Conservation (phyloP, 2,329 filamentous ascomycete genomes). For the Hypoxylon rubiginosum region DNA sequence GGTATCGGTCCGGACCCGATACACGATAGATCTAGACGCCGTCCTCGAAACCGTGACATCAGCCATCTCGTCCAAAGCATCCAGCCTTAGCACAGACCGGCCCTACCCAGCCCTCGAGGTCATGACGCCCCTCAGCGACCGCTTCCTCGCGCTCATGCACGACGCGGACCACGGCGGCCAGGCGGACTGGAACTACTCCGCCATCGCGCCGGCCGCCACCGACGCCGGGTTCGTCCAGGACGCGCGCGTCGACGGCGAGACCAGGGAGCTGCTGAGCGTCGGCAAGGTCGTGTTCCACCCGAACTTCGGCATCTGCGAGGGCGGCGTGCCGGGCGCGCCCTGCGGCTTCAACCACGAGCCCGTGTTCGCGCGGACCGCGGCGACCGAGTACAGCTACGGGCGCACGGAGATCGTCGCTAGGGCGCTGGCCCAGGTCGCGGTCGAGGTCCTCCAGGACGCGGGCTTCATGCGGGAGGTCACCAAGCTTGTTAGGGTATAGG, state of each 20-base stretch:
- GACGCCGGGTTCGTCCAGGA: conserved; percentile 34
- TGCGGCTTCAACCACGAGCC: conserved; percentile 36
- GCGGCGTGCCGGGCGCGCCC: conserved; percentile 14
- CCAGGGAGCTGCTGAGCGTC: conserved; percentile 26
- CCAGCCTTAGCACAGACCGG: conserved; percentile 15
- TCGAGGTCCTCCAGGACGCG: conserved; percentile 21
- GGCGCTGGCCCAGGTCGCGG: conserved; percentile 25
- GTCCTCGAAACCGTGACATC: conserved; percentile 17
- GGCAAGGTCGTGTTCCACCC: conserved; percentile 27
- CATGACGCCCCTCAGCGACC: conserved; percentile 14
- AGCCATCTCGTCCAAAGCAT: conserved; percentile 13
- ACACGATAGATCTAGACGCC: conserved; percentile 23
- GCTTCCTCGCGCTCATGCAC: conserved; percentile 27
- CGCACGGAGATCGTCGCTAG: conserved; percentile 26
- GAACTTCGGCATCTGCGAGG: conserved; percentile 31
- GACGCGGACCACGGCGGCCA: conserved; percentile 28
- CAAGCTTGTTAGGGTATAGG: conserved; percentile 21
- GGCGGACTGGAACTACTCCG: conserved; percentile 27
- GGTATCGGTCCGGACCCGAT: conserved; percentile 22
- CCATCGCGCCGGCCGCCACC: conserved; percentile 25
- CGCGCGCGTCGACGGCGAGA: conserved; percentile 14
- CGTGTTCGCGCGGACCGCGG: conserved; percentile 22
- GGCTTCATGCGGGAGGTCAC: conserved; percentile 30
- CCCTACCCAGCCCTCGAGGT: conserved; percentile 32
- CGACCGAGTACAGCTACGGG: conserved; percentile 25